phyloP scores from a whole-genome alignment of 495 filamentous ascomycete genomes.

The Podospora pseudocomata region DNA sequence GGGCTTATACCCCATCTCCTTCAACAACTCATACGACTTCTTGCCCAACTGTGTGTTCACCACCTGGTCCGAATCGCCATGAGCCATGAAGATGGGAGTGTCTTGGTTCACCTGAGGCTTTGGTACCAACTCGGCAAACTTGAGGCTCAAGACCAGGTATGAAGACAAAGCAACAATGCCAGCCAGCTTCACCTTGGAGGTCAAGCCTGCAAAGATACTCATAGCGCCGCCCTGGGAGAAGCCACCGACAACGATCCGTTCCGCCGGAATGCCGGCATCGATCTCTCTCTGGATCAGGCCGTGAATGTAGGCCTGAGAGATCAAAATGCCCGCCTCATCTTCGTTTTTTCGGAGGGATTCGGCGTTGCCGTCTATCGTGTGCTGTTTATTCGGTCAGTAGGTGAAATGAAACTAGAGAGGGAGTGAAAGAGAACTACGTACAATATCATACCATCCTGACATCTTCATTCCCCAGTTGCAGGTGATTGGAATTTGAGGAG shows the following conservation, averaged over 20 bases:
- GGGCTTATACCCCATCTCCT: conserved; percentile 63
- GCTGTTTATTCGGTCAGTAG: conserved; percentile 13
- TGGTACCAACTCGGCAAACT: conserved; percentile 62
- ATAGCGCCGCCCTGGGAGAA: conserved; percentile 58
- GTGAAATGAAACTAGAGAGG: neutral
- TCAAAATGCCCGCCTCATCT: conserved; percentile 77
- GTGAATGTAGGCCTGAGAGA: conserved; percentile 71
- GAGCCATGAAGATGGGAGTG: conserved; percentile 84
- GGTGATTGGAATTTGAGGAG: conserved; percentile 88
- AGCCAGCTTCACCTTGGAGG: conserved; percentile 68
- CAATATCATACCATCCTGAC: conserved; percentile 93
- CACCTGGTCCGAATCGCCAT: conserved; percentile 70
- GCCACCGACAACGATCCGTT: conserved; percentile 77
- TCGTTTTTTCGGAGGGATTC: conserved; percentile 48
- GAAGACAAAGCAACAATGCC: conserved; percentile 84
- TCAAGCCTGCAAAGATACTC: conserved; percentile 62
- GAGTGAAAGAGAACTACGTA: conserved; percentile 39
- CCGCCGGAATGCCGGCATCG: conserved; percentile 73
- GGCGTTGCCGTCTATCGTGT: conserved; percentile 39
- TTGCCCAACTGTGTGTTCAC: conserved; percentile 67
- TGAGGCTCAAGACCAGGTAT: conserved; percentile 73
- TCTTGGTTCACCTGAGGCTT: conserved; percentile 66
- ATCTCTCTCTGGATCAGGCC: conserved; percentile 77
- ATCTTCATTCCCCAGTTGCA: conserved; percentile 74
- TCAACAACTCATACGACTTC: conserved; percentile 58